Evolutionary conservation across 805 yeast genomes (phyloP).

Genomic region (Clavispora asparagi): DNA sequence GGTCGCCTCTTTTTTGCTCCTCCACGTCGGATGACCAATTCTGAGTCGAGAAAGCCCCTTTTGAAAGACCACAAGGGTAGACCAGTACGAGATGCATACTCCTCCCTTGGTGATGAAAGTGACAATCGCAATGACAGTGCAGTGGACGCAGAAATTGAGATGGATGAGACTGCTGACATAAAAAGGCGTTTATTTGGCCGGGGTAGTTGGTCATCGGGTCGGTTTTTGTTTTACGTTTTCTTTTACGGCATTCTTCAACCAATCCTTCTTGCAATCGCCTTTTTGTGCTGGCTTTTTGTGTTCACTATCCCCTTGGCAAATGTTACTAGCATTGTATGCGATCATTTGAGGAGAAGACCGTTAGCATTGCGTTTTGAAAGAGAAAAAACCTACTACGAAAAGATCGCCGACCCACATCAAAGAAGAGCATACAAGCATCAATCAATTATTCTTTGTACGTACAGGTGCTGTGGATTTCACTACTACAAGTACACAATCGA

Average conservation of each 20-base stretch:
- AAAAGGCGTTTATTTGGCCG: conserved; percentile 74
- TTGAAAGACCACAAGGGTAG: conserved; percentile 41
- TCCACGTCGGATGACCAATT: conserved; percentile 36
- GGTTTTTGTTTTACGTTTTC: conserved; percentile 67
- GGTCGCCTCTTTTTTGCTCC: conserved; percentile 81
- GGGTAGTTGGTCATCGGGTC: conserved; percentile 84
- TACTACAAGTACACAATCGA: conserved; percentile 95
- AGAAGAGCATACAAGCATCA: conserved; percentile 41
- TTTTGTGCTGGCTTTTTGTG: conserved; percentile 74
- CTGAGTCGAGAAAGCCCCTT: conserved; percentile 30
- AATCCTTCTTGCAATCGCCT: conserved; percentile 46
- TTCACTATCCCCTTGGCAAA: conserved; percentile 94
- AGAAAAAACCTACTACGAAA: conserved; percentile 45
- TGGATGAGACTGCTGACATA: conserved; percentile 25
- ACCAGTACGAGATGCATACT: conserved; percentile 33
- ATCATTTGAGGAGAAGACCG: conserved; percentile 86
- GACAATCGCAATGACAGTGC: conserved; percentile 11
- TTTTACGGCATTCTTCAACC: conserved; percentile 74
- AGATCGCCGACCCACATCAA: conserved; percentile 18
- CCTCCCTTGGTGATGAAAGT: conserved; percentile 20
- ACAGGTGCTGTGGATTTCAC: conserved; percentile 86
- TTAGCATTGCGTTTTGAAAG: conserved; percentile 72
- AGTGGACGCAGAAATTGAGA: conserved; percentile 10
- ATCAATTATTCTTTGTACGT: conserved; percentile 77
- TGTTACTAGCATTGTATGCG: conserved; percentile 58